Evolutionary conservation across 1,284 basidiomycete genomes (phyloP), one percentile per base, ranked within the genome.

Genomic region (Fomitiporia mediterranea): DNA sequence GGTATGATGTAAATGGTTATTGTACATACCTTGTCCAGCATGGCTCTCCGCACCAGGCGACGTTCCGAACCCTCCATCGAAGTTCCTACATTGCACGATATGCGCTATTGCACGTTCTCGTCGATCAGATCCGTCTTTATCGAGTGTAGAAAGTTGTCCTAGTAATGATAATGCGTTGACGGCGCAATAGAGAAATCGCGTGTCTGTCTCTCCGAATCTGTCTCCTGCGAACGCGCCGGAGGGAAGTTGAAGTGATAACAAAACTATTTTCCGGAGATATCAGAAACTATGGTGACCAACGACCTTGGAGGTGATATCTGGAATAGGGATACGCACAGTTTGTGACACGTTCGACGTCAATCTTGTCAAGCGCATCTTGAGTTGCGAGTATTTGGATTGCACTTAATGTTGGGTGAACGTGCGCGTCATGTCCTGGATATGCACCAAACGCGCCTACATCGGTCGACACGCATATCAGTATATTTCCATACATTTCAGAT

Each of bases 51-150:
- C 93, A 0, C 94, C 96, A 7, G 83, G 78, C 19, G 75, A 72
- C 38, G 79, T 84, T 9, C 96, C 96, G 64, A 97, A 99, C 0
- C 94, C 96, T 2, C 95, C 95, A 68, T 99, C 96, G 67, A 94
- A 96, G 69, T 99, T 99, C 66, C 78, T 80, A 69, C 95, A 97
- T 34, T 79, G 74, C 11, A 75, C 67, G 42, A 99, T 81, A 69
- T 95, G 94, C 2, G 70, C 74, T 5, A 92, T 80, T 0, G 92
- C 86, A 61, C 78, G 79, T 35, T 86, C 82, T 37, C 77, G 37
- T 6, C 55, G 48, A 25, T 56, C 23, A n/a, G 13, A 34, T 5
- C 49, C 48, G 51, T 58, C 47, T 7, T 56, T 40, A 47, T 77
- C 69, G n/a, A 81, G 52, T 27, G 51, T 38, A 34, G 28, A 46